Base-by-base conservation (phyloP, 176 grass and related monocot genomes). In the Aegilops speltoides region DNA sequence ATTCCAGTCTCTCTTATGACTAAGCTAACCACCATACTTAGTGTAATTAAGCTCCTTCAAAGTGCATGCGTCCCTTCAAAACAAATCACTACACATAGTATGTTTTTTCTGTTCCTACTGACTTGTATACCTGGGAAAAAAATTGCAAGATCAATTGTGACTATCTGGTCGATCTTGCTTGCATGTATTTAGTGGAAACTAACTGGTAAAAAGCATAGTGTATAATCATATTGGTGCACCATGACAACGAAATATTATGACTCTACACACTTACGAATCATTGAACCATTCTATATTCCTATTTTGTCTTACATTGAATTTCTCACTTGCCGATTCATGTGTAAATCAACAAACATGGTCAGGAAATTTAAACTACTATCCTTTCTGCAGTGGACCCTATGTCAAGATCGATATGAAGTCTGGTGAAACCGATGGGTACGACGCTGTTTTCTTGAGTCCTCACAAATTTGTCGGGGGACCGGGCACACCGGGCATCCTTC, bases 391-490 rank as follows among this genome's bases (percentile, higher is more conserved):
- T 89, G 95, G 79, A 17, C 95, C 95, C 3, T 95, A 97, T 48
- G 91, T 89, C 3, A 88, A 95, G 74, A 95, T 97, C 33, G 89
- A 97, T 43, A 97, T 97, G 93, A 91, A 68, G 26, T 90, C 93
- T 0, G 95, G 93, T 0, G 87, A 95, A 14, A 57, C 90, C 3
- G 93, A 95, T 1, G 95, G 95, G 6, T 97, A 97, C 7, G 95
- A 97, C 16, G 89, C 93, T 0, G 87, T 97, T 7, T 95, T 93
- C 77, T 68, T 95, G 41, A 97, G 95, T 50, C 87, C 95, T 0
- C 95, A 97, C 68, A 97, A 97, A 23, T 97, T 97, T 6, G 82
- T 97, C 3, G 95, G 92, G 0, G 95, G 95, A 3, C 95, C 95
- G 0, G 92, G 90, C 28, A 95, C 90, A n/a, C 81, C 95, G 3